Percentiles rank a stretch among this genome's conserved stretches.
These are phyloP conservation scores for Suhomyces faveliae DNA, from an alignment of 805 yeast genomes.

Conservation along the genomic window DNA sequence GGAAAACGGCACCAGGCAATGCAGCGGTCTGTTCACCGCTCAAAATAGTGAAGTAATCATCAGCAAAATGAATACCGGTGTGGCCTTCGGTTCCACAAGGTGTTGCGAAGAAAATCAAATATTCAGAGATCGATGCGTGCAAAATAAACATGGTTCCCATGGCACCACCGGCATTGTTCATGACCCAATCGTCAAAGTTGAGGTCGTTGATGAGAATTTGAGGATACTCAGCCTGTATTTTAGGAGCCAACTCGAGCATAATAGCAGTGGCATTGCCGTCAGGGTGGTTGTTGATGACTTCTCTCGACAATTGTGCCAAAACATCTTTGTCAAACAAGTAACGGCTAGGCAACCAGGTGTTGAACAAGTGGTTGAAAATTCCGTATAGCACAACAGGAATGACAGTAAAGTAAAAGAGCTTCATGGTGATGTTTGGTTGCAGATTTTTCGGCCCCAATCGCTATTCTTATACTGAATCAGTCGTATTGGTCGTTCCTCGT, in stretches of 20 bases:
- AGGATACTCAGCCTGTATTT: constrained; percentile 65
- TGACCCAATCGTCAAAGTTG: constrained; percentile 84
- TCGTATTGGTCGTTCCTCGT: too few species aligned
- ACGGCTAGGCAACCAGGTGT: constrained; percentile 66
- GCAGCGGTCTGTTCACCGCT: constrained; percentile 79
- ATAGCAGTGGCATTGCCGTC: constrained; percentile 62
- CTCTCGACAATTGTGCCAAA: constrained; percentile 57
- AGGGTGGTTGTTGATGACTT: constrained; percentile 51
- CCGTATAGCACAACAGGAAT: constrained; percentile 28
- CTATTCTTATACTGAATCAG: not conserved
- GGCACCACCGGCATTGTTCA: constrained; percentile 98
- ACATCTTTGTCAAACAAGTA: constrained; percentile 69
- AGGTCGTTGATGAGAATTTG: constrained; percentile 62
- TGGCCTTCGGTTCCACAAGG: constrained; percentile 97
- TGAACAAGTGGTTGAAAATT: constrained; percentile 42
- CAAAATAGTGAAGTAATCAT: constrained; percentile 91
- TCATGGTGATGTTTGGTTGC: constrained; percentile 18
- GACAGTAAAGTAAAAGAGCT: constrained; percentile 21
- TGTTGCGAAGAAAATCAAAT: constrained; percentile 88
- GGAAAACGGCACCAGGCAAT: constrained; percentile 55
- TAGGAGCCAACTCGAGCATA: constrained; percentile 58
- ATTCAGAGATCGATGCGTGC: constrained; percentile 93
- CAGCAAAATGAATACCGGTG: constrained; percentile 93
- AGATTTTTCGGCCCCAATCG: not conserved
- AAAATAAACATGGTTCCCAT: constrained; percentile 95